Conservation (phyloP, 352 stramenopile species). For the Pythium dissimile region DNA sequence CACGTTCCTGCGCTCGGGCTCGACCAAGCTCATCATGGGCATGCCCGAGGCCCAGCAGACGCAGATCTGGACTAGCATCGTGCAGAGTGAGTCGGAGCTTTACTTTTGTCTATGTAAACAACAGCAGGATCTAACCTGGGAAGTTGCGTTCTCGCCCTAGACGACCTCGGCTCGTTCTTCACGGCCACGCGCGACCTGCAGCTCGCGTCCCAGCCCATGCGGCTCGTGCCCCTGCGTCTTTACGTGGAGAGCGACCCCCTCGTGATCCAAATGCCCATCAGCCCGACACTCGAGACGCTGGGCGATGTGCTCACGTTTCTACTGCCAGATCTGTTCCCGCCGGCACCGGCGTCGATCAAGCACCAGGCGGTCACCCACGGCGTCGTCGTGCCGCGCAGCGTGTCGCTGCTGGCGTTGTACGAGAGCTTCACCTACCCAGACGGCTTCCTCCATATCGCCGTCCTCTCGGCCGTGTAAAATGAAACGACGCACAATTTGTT, state of each 20-base stretch:
- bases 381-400: conserved; percentile 36
- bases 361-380: conserved; percentile 35
- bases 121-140: background rate
- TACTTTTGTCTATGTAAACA: background rate
- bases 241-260: conserved; percentile 49
- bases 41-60: conserved; percentile 76
- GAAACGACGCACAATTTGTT: background rate
- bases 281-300: conserved; percentile 45
- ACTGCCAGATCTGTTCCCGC: conserved; percentile 59
- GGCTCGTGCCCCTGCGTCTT: conserved; percentile 60
- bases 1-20: conserved; percentile 66
- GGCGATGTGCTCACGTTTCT: conserved; percentile 50
- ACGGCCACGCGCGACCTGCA: conserved; percentile 46
- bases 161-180: conserved; percentile 39
- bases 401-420: conserved; percentile 64
- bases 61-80: conserved; percentile 77
- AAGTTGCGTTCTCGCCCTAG: conserved; percentile 5
- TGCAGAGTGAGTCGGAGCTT: conserved; percentile 37
- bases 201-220: conserved; percentile 32
- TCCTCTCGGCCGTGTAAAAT: conserved; percentile 16
- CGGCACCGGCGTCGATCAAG: background rate
- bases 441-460: conserved; percentile 69
- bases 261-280: conserved; percentile 67
- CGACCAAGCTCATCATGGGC: conserved; percentile 78
- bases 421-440: conserved; percentile 66